Base-by-base conservation (phyloP, 106 monocot species). In the Allium fistulosum region DNA sequence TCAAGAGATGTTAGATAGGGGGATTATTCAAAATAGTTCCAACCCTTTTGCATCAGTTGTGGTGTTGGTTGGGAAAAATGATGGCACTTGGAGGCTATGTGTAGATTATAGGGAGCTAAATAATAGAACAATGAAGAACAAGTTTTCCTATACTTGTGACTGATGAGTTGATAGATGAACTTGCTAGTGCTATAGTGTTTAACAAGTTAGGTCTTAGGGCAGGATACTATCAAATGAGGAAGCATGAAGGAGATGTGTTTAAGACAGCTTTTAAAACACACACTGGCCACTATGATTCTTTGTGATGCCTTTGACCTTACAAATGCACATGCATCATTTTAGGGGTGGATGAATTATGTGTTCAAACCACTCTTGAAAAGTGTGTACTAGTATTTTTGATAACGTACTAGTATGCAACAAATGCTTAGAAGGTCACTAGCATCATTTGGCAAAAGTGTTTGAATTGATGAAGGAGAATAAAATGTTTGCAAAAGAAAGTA, bases 331-430 rank as follows among this genome's bases (percentile, higher is more conserved):
- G 7, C 65, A n/a, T 49, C 65, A 11, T 66, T 66, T 66, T 46
- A 66, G n/a, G 8, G 11, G 10, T 9, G 48, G 15, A 66, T 66
- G 48, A 66, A 66, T 50, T 4, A 49, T 18, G 16, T 66, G 12
- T 66, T 66, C 4, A 16, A 16, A 49, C 16, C 15, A 15, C 50
- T 16, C 9, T 9, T 66, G 2, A 10, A 50, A 66, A 49, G 22
- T 66, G 48, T 66, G 65, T 66, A 4, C 49, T 66, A 12, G 65
- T 16, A 4, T 65, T 48, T 66, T 66, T 49, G 47, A 66, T 49
- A 46, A 66, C 17, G 48, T 66, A n/a, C n/a, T 66, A 0, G 18
- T 66, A 11, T 49, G 11, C 48, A 66, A 17, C 22, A 59, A 18
- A 18, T 2, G 28, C 28, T 28, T 28, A 3, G 28, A 28, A 28